A percentile compares a stretch with the other conserved stretches of the same genome.
Evolutionary conservation across 306 rosid genomes (phyloP).

Genomic region (Cicer arietinum): DNA sequence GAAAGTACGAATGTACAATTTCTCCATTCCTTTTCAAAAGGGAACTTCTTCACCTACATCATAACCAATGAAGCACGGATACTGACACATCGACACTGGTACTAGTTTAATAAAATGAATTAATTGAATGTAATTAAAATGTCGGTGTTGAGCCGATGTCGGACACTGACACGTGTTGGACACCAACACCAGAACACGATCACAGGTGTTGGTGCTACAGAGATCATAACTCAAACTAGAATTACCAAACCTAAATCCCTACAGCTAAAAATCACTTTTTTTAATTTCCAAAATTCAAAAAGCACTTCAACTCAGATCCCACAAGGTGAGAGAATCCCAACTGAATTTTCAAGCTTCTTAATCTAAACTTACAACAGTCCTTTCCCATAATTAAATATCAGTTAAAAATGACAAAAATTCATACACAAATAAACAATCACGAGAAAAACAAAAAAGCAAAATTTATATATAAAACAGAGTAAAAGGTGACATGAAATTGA

Average conservation of each 20-base stretch:
- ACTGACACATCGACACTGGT: no score
- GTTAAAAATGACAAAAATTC: background rate
- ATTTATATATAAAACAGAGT: background rate
- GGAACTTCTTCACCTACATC: background rate
- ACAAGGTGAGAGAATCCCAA: background rate
- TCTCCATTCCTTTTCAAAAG: background rate
- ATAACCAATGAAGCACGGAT: no score
- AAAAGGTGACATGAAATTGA: background rate
- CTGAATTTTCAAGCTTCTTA: background rate
- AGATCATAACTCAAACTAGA: background rate
- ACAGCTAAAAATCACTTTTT: background rate
- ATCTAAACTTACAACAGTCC: background rate
- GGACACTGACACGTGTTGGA: no score
- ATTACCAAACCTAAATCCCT: slow-evolving; percentile 29
- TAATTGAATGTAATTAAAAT: no score
- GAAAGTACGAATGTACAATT: background rate
- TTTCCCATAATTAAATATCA: slow-evolving; percentile 3
- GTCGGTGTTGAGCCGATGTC: no score
- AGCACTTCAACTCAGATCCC: background rate
- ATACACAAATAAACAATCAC: background rate
- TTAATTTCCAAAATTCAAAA: background rate
- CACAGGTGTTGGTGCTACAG: no score
- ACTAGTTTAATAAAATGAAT: no score
- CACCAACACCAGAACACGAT: no score
- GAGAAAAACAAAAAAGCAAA: background rate